These are phyloP conservation scores for Stagonosporopsis chrysanthemi DNA, from an alignment of 2,329 filamentous ascomycete species.

Conservation along the genomic window DNA sequence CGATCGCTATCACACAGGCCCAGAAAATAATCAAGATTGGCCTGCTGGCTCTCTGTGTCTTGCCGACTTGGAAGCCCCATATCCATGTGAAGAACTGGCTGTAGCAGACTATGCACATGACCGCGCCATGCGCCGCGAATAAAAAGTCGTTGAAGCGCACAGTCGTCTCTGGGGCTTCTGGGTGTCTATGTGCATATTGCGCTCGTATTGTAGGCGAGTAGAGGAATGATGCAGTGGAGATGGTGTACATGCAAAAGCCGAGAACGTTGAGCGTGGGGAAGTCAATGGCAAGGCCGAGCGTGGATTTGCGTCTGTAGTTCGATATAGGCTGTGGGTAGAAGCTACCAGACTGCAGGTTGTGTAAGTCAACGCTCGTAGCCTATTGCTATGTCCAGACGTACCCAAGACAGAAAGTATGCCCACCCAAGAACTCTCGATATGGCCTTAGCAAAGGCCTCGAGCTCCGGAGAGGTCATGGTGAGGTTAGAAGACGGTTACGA, in stretches of 20 bases:
- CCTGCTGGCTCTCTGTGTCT: constrained; percentile 62
- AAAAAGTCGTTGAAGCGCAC: constrained; percentile 89
- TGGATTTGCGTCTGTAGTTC: constrained; percentile 79
- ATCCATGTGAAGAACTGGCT: constrained; percentile 75
- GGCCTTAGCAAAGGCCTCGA: constrained; percentile 42
- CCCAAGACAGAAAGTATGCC: constrained; percentile 48
- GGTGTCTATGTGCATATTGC: constrained; percentile 85
- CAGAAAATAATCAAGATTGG: constrained; percentile 73
- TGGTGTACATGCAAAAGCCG: constrained; percentile 78
- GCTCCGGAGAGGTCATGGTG: constrained; percentile 31
- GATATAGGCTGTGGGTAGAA: constrained; percentile 92
- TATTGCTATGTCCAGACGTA: neutral
- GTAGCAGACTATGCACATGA: constrained; percentile 75
- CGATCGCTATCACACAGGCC: constrained; percentile 68
- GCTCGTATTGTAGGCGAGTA: constrained; percentile 78
- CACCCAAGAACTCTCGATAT: constrained; percentile 48
- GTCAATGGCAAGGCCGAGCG: constrained; percentile 84
- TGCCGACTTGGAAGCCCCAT: constrained; percentile 77
- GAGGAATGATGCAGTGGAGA: constrained; percentile 77
- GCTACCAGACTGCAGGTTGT: constrained; percentile 14
- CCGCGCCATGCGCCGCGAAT: constrained; percentile 82
- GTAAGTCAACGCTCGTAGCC: constrained; percentile 2
- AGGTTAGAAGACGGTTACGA: constrained; percentile 4
- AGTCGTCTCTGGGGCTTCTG: constrained; percentile 75
- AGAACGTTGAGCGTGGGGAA: constrained; percentile 78